Percentiles rank a stretch among this genome's conserved stretches.
Evolutionary conservation across 2,329 filamentous ascomycete species (phyloP).

Genomic region (Colletotrichum aenigma): DNA sequence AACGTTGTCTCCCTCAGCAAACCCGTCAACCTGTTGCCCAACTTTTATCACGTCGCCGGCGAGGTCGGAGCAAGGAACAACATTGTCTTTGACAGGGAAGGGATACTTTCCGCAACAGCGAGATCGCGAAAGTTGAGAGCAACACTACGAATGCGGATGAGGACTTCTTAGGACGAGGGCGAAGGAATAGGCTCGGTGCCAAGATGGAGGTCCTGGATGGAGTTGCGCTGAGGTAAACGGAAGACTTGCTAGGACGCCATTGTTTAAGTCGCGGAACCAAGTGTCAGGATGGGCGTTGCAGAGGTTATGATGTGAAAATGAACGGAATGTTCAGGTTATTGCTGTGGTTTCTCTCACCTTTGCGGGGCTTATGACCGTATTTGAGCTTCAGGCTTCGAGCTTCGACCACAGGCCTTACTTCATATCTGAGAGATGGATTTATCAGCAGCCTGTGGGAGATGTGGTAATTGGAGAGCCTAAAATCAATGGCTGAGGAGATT

Average conservation of each 20-base stretch:
- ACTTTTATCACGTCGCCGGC: constrained; percentile 36
- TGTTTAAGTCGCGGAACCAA: background rate
- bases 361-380: background rate
- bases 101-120: constrained; percentile 34
- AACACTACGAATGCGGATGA: constrained; percentile 32
- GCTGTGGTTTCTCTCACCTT: too few species aligned
- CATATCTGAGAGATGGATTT: background rate
- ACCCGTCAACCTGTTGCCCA: constrained; percentile 26
- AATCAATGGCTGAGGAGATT: background rate
- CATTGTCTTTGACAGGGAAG: constrained; percentile 31
- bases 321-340: background rate
- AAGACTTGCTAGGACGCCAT: constrained; percentile 2
- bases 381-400: background rate
- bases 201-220: constrained; percentile 25
- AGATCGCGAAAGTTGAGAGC: constrained; percentile 39
- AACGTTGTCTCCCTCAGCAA: constrained; percentile 36
- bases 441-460: background rate
- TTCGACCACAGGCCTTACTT: background rate
- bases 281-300: background rate
- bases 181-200: constrained; percentile 28
- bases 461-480: background rate
- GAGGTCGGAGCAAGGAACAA: constrained; percentile 39
- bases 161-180: constrained; percentile 28
- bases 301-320: background rate
- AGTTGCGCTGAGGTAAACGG: constrained; percentile 12